A percentile compares a stretch with the other conserved stretches of the same genome.
Evolutionary conservation across 2,329 filamentous ascomycete genomes (phyloP).

Genomic region (Scleromitrula shiraiana): DNA sequence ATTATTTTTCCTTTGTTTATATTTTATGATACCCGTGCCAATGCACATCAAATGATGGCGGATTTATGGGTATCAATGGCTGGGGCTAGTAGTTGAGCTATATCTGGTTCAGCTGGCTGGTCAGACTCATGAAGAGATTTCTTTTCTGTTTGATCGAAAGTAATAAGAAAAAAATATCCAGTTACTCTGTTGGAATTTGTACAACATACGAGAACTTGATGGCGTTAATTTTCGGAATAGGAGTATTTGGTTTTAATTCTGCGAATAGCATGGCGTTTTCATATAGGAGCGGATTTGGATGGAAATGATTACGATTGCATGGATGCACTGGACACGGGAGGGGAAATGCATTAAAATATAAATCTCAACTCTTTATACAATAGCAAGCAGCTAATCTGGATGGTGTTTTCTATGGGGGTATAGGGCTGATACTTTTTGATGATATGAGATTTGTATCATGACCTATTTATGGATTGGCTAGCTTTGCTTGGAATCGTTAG

Average conservation of each 20-base stretch:
- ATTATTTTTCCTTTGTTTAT: slow-evolving; percentile 21
- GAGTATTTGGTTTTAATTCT: not conserved
- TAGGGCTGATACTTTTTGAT: not conserved
- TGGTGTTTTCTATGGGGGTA: not conserved
- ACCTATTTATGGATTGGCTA: not conserved
- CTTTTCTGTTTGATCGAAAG: slow-evolving; percentile 12
- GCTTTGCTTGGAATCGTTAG: not conserved
- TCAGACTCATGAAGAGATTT: slow-evolving; percentile 4
- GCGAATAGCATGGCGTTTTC: not conserved
- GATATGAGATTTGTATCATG: too few species aligned
- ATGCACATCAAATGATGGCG: slow-evolving; percentile 20
- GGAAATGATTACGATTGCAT: not conserved
- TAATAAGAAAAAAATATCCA: slow-evolving; percentile 11
- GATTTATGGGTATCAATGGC: slow-evolving; percentile 22
- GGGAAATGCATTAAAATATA: slow-evolving; percentile 1
- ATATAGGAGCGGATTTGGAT: not conserved
- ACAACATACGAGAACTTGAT: slow-evolving; percentile 25
- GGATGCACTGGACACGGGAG: not conserved
- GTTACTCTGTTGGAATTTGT: slow-evolving; percentile 25
- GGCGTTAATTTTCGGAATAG: slow-evolving; percentile 1
- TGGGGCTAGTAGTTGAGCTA: not conserved
- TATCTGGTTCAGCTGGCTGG: slow-evolving; percentile 7
- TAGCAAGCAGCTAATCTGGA: not conserved
- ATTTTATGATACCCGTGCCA: slow-evolving; percentile 27
- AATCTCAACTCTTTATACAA: slow-evolving; percentile 8